Evolutionary conservation across 345 rosid species (phyloP), one percentile per base, ranked within the genome.

Genomic region (Boechera retrofracta): DNA sequence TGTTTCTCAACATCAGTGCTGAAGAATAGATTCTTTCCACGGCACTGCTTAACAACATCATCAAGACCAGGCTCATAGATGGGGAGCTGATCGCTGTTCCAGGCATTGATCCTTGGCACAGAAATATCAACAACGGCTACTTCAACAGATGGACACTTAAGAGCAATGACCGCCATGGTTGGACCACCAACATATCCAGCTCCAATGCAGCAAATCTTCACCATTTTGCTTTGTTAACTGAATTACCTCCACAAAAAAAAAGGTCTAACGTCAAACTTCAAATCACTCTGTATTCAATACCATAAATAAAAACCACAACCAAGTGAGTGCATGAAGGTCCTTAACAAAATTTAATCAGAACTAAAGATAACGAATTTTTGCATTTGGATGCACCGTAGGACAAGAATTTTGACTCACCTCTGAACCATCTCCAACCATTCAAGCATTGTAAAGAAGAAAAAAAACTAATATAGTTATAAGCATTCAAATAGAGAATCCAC

Each of bases 141-240:
- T 81, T 92, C 93, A 79, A 93, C 84, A 9, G 86, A 76, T 8
- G 98, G 96, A 78, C 98, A 93, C 82, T 93, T 93, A 0, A 89
- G 88, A 24, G 98, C 98, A 76, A 93, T 93, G 55, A 93, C 92
- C 0, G 98, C 98, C 98, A 93, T 93, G 51, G 98, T 90, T 2
- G 98, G 98, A 54, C 98, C 98, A 12, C 98, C 98, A 1, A 93
- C 98, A 77, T 93, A 93, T 8, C 98, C 98, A 57, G 98, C 98
- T 81, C 98, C 98, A 64, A 93, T 93, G 79, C 98, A 93, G 65
- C 97, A 93, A 76, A 93, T 87, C 89, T 93, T 93, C 91, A 93
- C 98, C 98, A 93, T 93, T 79, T 83, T 85, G 55, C 58, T 79
- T 47, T 71, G n/a, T 54, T 42, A 32, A 41, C 72, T 72, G 54